Base-by-base conservation (phyloP, 1,139 yeast species). In the Suhomyces atakaporum region DNA sequence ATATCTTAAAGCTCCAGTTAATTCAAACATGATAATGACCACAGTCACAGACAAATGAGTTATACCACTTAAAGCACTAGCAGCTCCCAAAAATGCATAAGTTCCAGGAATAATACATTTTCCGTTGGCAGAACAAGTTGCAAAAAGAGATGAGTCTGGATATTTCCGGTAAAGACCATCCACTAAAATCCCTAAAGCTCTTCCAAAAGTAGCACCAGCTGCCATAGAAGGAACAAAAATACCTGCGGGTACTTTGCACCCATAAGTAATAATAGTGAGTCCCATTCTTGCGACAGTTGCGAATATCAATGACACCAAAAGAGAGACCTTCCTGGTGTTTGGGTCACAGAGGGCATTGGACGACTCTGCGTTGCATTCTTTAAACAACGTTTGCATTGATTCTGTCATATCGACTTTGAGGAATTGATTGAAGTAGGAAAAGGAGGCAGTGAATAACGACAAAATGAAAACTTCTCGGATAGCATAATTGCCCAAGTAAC, bases 201-300 rank as follows among this genome's bases (percentile, higher is more conserved):
- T 73, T 3, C 97, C 97, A 66, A 90, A 89, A 2, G 95, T 79
- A 1, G 97, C 96, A 5, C 97, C 97, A 2, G 92, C 86, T 0
- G 97, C 96, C 94, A 90, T 84, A 1, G 96, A 87, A 1, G 97
- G 97, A 11, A 90, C 96, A 63, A 90, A 90, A 8, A 90, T 89
- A 13, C 97, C 97, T 2, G 96, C 95, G 1, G 97, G 97, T 0
- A 90, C 92, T 54, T 84, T 87, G 46, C 89, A 79, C 3, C 97
- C 97, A 56, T 94, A 94, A 0, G 97, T 84, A 9, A 92, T 70
- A 21, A 88, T 77, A 15, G 94, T 87, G 27, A 94, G 67, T 0
- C 73, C 49, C 63, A 83, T 79, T 40, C 98, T 70, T 8, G 88
- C 67, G 0, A 80, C 46, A 0, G 96, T 85, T 0, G 97, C 97